Percentiles rank a stretch among this genome's conserved stretches.
Evolutionary conservation across 2,329 filamentous ascomycete genomes (phyloP).

Genomic region (Aspergillus cejpii): DNA sequence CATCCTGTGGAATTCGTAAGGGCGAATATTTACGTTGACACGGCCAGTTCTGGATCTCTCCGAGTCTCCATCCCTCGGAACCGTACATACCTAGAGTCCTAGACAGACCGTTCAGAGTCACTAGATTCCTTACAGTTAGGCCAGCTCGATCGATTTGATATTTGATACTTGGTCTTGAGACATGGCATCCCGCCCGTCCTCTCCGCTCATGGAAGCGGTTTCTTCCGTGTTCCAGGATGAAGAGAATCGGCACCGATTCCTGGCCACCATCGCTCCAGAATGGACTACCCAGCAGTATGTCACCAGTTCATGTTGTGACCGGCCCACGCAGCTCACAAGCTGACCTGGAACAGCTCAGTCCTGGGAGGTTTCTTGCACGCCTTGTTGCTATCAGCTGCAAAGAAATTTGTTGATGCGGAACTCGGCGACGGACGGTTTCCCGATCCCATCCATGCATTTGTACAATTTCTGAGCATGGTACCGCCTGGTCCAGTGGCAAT

Average conservation of each 20-base stretch:
- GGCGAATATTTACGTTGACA: neutral
- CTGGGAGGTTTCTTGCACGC: constrained; percentile 19
- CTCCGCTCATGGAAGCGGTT: constrained; percentile 11
- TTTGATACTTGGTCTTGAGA: too few relatives aligned
- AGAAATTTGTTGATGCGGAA: constrained; percentile 11
- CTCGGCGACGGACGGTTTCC: constrained; percentile 10
- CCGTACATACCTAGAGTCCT: too few relatives aligned
- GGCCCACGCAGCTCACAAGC: constrained; percentile 1
- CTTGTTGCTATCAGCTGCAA: constrained; percentile 15
- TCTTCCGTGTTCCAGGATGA: constrained; percentile 12
- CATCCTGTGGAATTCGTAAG: neutral
- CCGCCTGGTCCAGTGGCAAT: constrained; percentile 13
- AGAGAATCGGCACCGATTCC: constrained; percentile 11
- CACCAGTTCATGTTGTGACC: neutral
- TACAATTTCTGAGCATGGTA: constrained; percentile 18
- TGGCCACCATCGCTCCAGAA: constrained; percentile 13
- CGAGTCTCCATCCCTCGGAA: neutral
- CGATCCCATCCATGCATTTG: constrained; percentile 18
- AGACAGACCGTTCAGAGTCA: too few relatives aligned
- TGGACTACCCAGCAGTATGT: constrained; percentile 23
- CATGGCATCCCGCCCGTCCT: constrained; percentile 6
- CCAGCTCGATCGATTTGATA: neutral
- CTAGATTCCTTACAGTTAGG: neutral
- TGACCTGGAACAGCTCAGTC: constrained; percentile 17
- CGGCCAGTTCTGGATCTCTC: neutral